Evolutionary conservation across 306 rosid species (phyloP).

Genomic region (Pterocarpus santalinus): DNA sequence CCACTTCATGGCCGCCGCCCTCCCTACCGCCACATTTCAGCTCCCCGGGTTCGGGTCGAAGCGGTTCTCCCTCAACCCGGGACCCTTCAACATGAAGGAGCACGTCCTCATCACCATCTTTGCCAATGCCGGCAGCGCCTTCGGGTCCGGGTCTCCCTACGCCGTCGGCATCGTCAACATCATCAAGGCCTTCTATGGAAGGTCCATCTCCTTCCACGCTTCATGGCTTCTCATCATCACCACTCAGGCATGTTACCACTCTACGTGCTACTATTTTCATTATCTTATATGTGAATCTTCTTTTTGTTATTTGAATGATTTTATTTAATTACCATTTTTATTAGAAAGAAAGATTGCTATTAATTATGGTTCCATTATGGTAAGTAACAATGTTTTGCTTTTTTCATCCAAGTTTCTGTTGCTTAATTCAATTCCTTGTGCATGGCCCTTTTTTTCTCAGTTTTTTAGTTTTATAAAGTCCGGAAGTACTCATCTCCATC

Average conservation of each 20-base stretch:
- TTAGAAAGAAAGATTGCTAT: too few relatives aligned
- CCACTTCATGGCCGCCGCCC: conserved; percentile 61
- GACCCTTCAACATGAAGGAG: conserved; percentile 13
- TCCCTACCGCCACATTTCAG: conserved; percentile 54
- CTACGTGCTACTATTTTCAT: too few relatives aligned
- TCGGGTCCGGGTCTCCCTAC: conserved; percentile 67
- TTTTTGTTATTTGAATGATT: too few relatives aligned
- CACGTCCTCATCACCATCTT: conserved; percentile 17
- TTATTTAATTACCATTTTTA: too few relatives aligned
- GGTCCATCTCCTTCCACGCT: conserved; percentile 58
- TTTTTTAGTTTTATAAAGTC: too few relatives aligned
- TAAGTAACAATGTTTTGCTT: too few relatives aligned
- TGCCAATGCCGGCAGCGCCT: conserved; percentile 57
- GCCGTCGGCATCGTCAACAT: conserved; percentile 63
- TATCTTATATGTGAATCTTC: too few relatives aligned
- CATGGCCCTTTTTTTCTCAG: too few relatives aligned
- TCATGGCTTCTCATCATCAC: conserved; percentile 65
- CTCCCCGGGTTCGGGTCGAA: conserved; percentile 49
- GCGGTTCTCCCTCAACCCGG: not conserved
- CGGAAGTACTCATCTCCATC: too few relatives aligned
- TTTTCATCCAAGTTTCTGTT: too few relatives aligned
- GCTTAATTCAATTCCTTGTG: too few relatives aligned
- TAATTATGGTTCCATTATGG: too few relatives aligned
- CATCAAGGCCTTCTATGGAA: conserved; percentile 60
- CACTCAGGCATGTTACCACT: conserved; percentile 39